A percentile compares a stretch with the other conserved stretches of the same genome.
These are phyloP conservation scores for Lasiodiplodia sp. DNA, from an alignment of 2,329 filamentous ascomycete species.

Conservation along the genomic window DNA sequence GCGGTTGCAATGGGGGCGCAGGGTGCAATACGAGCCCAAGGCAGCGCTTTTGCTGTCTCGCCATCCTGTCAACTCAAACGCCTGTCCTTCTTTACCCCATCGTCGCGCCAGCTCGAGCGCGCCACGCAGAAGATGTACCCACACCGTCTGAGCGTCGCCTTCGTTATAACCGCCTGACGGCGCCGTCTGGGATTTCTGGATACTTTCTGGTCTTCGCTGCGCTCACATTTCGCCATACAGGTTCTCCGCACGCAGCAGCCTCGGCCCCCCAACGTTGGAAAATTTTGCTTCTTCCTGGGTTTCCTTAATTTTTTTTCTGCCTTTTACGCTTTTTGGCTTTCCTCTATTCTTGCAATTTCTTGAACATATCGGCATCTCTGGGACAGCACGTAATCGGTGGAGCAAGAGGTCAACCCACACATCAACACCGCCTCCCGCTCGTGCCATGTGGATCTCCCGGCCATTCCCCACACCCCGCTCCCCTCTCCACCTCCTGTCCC, in stretches of 20 bases:
- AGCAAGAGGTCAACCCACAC: not conserved
- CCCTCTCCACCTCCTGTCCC: slow-evolving; percentile 7
- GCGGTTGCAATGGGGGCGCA: slow-evolving; percentile 14
- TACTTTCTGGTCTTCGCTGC: not conserved
- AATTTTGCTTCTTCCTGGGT: not conserved
- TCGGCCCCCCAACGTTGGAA: slow-evolving; percentile 8
- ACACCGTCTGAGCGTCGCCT: not conserved
- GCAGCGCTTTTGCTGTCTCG: not conserved
- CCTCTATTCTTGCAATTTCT: not conserved
- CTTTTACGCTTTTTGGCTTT: not conserved
- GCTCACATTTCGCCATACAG: not conserved
- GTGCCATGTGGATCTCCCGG: slow-evolving; percentile 23
- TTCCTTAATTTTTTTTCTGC: not conserved
- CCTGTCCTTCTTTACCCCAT: not conserved
- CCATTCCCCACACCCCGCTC: slow-evolving; percentile 4
- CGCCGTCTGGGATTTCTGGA: not conserved
- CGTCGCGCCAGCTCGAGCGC: not conserved
- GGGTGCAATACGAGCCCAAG: slow-evolving; percentile 23
- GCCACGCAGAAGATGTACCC: slow-evolving; percentile 3
- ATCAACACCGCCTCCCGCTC: slow-evolving; percentile 3
- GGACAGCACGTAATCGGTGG: slow-evolving; percentile 10
- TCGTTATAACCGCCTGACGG: slow-evolving; percentile 11
- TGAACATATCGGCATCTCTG: not conserved
- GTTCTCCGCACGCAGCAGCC: not conserved
- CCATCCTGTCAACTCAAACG: slow-evolving; percentile 4